These are phyloP conservation scores for Pseudogymnoascus sp. DNA, from an alignment of 2,329 filamentous ascomycete genomes.

Conservation along the genomic window DNA sequence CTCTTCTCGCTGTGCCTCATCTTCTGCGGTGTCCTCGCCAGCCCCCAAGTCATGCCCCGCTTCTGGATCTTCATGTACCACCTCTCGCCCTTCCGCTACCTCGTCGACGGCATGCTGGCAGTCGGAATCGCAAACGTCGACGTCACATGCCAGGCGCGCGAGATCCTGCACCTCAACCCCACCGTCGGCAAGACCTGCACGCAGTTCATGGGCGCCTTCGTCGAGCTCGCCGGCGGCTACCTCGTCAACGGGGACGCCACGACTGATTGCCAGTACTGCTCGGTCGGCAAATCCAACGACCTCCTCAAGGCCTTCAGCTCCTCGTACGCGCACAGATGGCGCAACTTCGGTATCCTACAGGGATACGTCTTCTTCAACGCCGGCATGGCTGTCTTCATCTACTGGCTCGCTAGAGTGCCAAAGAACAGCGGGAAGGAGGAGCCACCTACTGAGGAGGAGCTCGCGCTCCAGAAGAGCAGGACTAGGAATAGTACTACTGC, in stretches of 20 bases:
- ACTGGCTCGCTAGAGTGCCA: conserved; percentile 46
- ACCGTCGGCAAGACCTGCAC: conserved; percentile 50
- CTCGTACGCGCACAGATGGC: conserved; percentile 55
- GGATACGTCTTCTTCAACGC: conserved; percentile 52
- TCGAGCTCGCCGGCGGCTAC: conserved; percentile 45
- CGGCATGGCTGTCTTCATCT: conserved; percentile 45
- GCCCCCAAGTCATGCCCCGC: conserved; percentile 54
- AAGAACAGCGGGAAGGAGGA: conserved; percentile 29
- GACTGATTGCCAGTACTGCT: conserved; percentile 50
- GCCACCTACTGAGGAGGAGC: conserved; percentile 4
- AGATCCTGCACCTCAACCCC: conserved; percentile 63
- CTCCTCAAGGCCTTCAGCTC: conserved; percentile 45
- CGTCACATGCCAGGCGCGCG: conserved; percentile 63
- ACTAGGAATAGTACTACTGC: background rate
- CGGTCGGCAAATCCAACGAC: conserved; percentile 45
- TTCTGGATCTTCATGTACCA: conserved; percentile 77
- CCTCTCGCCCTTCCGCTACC: conserved; percentile 50
- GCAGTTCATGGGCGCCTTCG: conserved; percentile 51
- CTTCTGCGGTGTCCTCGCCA: conserved; percentile 70
- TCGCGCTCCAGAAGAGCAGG: conserved; percentile 11
- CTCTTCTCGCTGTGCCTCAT: conserved; percentile 67
- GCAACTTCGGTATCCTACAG: conserved; percentile 61
- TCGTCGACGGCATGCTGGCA: conserved; percentile 66
- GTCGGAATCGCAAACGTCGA: conserved; percentile 61
- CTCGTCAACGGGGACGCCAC: conserved; percentile 46